phyloP scores from a whole-genome alignment of 2,329 filamentous ascomycete species.

The Aspergillus pseudoterreus region DNA sequence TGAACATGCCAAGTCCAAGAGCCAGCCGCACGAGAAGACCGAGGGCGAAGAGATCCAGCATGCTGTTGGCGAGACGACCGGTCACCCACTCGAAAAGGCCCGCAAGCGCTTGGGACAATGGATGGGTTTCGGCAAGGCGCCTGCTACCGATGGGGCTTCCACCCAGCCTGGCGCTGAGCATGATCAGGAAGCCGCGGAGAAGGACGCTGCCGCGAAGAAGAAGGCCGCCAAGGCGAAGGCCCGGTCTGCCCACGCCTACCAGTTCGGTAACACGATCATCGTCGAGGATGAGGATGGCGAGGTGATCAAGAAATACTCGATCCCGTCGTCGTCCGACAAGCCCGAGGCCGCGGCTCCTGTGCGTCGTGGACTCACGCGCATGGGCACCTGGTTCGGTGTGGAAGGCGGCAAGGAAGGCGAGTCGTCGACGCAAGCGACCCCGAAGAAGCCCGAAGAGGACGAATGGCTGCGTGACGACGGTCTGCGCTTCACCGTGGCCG shows the following conservation, averaged over 20 bases:
- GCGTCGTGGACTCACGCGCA: conserved; percentile 52
- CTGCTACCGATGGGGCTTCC: conserved; percentile 9
- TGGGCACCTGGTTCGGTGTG: conserved; percentile 57
- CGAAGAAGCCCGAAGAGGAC: conserved; percentile 26
- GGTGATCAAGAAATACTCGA: conserved; percentile 66
- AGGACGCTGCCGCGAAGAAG: conserved; percentile 14
- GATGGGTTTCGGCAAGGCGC: conserved; percentile 39
- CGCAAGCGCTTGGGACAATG: conserved; percentile 48
- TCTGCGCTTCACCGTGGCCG: conserved; percentile 60
- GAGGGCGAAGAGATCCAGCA: conserved; percentile 43
- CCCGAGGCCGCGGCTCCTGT: conserved; percentile 37
- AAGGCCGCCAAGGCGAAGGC: conserved; percentile 29
- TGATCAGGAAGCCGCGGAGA: conserved; percentile 16
- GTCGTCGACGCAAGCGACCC: conserved; percentile 22
- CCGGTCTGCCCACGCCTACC: conserved; percentile 62
- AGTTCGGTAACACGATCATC: conserved; percentile 68
- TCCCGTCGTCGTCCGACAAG: conserved; percentile 42
- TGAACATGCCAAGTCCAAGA: conserved; percentile 46
- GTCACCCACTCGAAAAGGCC: conserved; percentile 36
- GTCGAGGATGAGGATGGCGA: conserved; percentile 67
- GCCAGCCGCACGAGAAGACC: conserved; percentile 40
- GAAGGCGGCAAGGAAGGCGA: conserved; percentile 28
- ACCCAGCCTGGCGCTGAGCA: conserved; percentile 21
- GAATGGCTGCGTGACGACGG: conserved; percentile 45
- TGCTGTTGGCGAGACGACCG: conserved; percentile 31